Percentiles rank a stretch among this genome's conserved stretches.
phyloP scores from a whole-genome alignment of 2,329 filamentous ascomycete genomes.

The Apiospora koreana region DNA sequence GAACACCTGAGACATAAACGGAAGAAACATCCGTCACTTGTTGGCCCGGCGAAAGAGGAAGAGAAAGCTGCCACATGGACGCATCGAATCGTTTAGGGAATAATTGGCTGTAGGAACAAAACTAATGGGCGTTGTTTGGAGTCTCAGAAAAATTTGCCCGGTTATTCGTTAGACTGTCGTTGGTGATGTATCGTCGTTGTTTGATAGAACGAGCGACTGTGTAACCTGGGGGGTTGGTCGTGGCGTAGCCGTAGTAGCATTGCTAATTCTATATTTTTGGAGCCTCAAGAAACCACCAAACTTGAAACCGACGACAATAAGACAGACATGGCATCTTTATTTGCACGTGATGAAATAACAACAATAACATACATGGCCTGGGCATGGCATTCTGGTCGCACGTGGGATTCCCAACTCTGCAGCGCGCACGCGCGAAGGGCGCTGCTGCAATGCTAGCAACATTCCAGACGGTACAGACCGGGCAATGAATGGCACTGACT shows the following conservation, averaged over 20 bases:
- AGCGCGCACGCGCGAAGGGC: neutral
- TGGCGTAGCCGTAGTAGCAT: neutral
- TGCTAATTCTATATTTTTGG: constrained; percentile 2
- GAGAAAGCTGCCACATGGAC: neutral
- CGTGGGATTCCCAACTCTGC: neutral
- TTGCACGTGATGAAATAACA: neutral
- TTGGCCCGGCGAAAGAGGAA: neutral
- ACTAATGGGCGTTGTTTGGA: constrained; percentile 13
- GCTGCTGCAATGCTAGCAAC: neutral
- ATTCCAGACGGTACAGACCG: neutral
- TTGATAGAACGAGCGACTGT: constrained; percentile 1
- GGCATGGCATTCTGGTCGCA: neutral
- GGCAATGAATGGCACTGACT: neutral
- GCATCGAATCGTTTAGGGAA: neutral
- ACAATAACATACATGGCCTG: neutral
- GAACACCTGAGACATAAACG: constrained; percentile 21
- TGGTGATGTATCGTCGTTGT: neutral
- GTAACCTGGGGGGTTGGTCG: neutral
- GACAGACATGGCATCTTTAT: neutral
- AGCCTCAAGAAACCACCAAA: neutral
- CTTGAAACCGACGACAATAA: neutral
- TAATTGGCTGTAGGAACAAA: constrained; percentile 11
- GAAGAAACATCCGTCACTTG: constrained; percentile 16
- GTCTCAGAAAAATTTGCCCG: constrained; percentile 9
- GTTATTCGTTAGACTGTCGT: neutral